Evolutionary conservation across 495 filamentous ascomycete genomes (phyloP).

Genomic region (Daldinia bambusicola): DNA sequence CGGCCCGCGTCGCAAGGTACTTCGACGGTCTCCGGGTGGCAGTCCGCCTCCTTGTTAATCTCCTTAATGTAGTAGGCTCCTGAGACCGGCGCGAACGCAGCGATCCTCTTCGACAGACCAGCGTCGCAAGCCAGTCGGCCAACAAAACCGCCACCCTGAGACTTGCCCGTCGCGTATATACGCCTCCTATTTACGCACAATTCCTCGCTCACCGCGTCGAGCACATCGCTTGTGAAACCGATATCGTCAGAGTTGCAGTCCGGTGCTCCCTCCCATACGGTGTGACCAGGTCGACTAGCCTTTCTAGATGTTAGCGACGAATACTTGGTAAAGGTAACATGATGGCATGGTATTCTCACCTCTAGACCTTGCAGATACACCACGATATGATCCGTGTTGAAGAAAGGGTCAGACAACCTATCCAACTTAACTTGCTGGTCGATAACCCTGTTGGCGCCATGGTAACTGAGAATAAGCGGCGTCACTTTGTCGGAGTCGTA

Average conservation of each 20-base stretch:
- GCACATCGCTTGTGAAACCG: conserved; percentile 55
- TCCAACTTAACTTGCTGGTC: conserved; percentile 52
- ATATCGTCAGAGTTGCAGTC: conserved; percentile 43
- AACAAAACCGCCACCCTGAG: conserved; percentile 68
- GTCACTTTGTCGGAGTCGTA: conserved; percentile 49
- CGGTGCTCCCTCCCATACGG: conserved; percentile 49
- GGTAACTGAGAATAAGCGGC: conserved; percentile 60
- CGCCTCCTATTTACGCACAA: conserved; percentile 64
- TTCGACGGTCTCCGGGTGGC: conserved; percentile 36
- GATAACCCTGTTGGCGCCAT: conserved; percentile 53
- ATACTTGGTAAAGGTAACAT: conserved; percentile 43
- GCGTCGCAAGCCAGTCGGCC: conserved; percentile 65
- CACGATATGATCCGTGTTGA: conserved; percentile 59
- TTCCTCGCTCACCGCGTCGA: conserved; percentile 54
- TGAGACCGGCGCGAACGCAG: conserved; percentile 60
- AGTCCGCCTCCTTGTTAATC: conserved; percentile 30
- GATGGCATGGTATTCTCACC: conserved; percentile 43
- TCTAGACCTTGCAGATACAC: conserved; percentile 61
- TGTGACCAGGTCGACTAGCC: conserved; percentile 44
- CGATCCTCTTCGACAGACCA: conserved; percentile 48
- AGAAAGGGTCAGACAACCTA: conserved; percentile 56
- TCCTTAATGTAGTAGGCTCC: conserved; percentile 57
- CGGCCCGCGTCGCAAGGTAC: conserved; percentile 53
- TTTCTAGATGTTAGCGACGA: conserved; percentile 51
- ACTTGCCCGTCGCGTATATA: conserved; percentile 68